These are phyloP conservation scores for Penicillium decumbens DNA, from an alignment of 2,329 filamentous ascomycete genomes.

Conservation along the genomic window DNA sequence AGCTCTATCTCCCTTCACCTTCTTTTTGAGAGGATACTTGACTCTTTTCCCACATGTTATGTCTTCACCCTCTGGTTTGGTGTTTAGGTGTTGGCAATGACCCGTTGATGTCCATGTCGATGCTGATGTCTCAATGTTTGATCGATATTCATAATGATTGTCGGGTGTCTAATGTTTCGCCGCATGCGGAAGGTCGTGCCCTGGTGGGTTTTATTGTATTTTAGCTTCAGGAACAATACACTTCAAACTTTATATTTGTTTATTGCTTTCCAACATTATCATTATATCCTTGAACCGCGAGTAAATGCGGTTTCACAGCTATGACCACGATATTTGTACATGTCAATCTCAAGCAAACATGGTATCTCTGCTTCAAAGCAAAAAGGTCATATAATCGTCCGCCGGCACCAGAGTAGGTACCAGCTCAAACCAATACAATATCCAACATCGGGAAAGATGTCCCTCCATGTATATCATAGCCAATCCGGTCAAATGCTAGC, in stretches of 20 bases:
- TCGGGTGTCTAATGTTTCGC: slow-evolving; percentile 4
- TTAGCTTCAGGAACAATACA: slow-evolving; percentile 11
- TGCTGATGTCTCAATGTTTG: slow-evolving; percentile 11
- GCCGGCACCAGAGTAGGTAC: background rate
- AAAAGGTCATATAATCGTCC: slow-evolving; percentile 20
- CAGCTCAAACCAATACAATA: background rate
- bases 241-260: background rate
- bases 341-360: slow-evolving; percentile 15
- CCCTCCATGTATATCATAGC: background rate
- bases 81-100: background rate
- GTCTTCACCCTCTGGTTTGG: background rate
- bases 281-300: background rate
- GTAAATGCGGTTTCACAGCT: background rate
- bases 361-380: slow-evolving; percentile 18
- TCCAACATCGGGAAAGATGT: background rate
- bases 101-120: slow-evolving; percentile 4
- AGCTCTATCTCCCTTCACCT: background rate
- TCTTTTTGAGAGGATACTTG: background rate
- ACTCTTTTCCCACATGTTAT: background rate
- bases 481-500: background rate
- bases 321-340: slow-evolving; percentile 5
- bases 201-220: slow-evolving; percentile 1
- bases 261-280: background rate
- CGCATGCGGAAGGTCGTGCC: background rate
- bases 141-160: slow-evolving; percentile 17